phyloP scores from a whole-genome alignment of 768 basidiomycete species.

The Mycena floridula region DNA sequence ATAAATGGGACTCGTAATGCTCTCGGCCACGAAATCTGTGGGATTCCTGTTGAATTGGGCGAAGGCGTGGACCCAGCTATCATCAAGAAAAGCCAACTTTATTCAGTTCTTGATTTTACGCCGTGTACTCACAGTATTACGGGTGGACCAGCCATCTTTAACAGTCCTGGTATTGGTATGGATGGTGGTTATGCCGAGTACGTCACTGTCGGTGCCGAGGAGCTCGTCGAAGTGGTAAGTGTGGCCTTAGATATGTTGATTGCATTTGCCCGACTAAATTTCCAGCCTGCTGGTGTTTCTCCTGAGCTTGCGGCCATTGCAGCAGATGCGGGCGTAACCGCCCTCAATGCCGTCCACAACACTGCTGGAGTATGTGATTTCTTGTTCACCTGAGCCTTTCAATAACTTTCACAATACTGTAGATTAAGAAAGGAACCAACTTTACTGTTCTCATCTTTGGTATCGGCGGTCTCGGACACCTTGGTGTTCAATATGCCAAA shows the following conservation, averaged over 20 bases:
- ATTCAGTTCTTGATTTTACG: slow-evolving; percentile 4
- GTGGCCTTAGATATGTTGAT: neutral
- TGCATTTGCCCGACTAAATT: neutral
- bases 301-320: slow-evolving; percentile 10
- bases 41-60: slow-evolving; percentile 10
- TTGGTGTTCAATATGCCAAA: slow-evolving; percentile 15
- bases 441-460: slow-evolving; percentile 11
- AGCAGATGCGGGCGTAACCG: slow-evolving; percentile 10
- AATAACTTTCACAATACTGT: neutral
- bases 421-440: slow-evolving; percentile 10
- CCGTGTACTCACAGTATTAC: slow-evolving; percentile 4
- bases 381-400: neutral
- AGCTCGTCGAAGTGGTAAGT: slow-evolving; percentile 11
- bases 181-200: slow-evolving; percentile 13
- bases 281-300: slow-evolving; percentile 10
- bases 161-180: slow-evolving; percentile 4
- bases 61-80: slow-evolving; percentile 4
- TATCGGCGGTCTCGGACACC: slow-evolving; percentile 9
- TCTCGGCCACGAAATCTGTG: slow-evolving; percentile 12
- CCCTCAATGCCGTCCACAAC: slow-evolving; percentile 11
- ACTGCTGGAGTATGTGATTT: slow-evolving; percentile 6
- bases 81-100: slow-evolving; percentile 3
- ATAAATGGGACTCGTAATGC: too few relatives aligned
- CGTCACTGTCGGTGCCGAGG: slow-evolving; percentile 3
- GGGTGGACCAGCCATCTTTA: slow-evolving; percentile 1